Evolutionary conservation across 1,139 yeast genomes (phyloP).

Genomic region (Pichia sp.): DNA sequence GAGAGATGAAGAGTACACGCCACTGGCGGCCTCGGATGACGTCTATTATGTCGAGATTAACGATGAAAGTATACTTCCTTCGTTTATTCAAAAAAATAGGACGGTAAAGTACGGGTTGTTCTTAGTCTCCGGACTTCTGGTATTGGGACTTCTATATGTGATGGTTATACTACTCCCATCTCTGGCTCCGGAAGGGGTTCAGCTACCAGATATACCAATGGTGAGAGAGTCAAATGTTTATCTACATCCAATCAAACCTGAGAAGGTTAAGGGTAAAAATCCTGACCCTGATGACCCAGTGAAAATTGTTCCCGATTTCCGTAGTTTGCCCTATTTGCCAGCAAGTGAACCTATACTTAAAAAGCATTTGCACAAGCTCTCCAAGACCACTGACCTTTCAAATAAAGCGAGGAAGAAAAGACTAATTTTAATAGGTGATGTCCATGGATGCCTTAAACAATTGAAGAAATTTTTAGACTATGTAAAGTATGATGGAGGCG

Average conservation of each 20-base stretch:
- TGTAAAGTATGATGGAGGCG: slow-evolving; percentile 38
- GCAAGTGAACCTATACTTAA: slow-evolving; percentile 17
- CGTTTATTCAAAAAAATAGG: slow-evolving; percentile 12
- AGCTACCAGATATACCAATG: slow-evolving; percentile 24
- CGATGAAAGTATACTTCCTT: slow-evolving; percentile 12
- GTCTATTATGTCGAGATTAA: slow-evolving; percentile 18
- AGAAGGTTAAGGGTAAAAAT: slow-evolving; percentile 6
- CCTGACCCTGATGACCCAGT: slow-evolving; percentile 25
- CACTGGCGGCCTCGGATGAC: slow-evolving; percentile 20
- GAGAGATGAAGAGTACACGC: slow-evolving; percentile 14
- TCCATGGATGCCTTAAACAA: slow-evolving; percentile 71
- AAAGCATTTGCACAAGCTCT: slow-evolving; percentile 20
- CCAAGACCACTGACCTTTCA: not conserved
- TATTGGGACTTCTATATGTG: slow-evolving; percentile 26
- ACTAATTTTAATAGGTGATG: slow-evolving; percentile 73
- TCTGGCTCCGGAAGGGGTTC: slow-evolving; percentile 29
- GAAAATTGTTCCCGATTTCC: slow-evolving; percentile 25
- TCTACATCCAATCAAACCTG: slow-evolving; percentile 29
- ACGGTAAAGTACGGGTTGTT: slow-evolving; percentile 11
- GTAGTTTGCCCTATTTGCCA: slow-evolving; percentile 19
- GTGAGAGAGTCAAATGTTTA: slow-evolving; percentile 23
- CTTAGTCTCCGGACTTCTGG: slow-evolving; percentile 10
- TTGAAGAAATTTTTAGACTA: slow-evolving; percentile 48
- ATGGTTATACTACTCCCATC: slow-evolving; percentile 29
- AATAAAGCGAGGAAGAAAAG: slow-evolving; percentile 32